A percentile compares a stretch with the other conserved stretches of the same genome.
Evolutionary conservation across 139 green algal species (phyloP).

Genomic region (Coccomyxa sp.): DNA sequence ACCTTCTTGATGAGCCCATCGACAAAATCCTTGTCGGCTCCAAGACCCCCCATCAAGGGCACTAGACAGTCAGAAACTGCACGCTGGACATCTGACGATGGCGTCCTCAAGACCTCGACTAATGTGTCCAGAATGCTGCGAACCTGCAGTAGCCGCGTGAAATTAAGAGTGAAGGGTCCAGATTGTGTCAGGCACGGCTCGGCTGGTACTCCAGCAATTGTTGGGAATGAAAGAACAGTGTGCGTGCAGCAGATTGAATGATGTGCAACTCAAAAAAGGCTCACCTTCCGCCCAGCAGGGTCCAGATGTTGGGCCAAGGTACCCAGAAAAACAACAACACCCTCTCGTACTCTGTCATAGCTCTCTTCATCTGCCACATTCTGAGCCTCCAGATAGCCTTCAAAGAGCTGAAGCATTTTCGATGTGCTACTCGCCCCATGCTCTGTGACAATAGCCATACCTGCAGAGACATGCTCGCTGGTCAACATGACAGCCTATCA

Average conservation of each 20-base stretch:
- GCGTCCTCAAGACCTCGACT: slow-evolving; percentile 82
- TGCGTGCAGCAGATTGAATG: no score
- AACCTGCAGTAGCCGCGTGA: slow-evolving; percentile 21
- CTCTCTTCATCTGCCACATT: slow-evolving; percentile 37
- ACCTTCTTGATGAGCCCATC: slow-evolving; percentile 45
- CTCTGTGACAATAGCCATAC: slow-evolving; percentile 71
- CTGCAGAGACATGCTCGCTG: slow-evolving; percentile 4
- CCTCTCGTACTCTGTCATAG: slow-evolving; percentile 85
- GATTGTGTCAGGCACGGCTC: no score
- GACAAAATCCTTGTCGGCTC: slow-evolving; percentile 39
- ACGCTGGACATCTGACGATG: slow-evolving; percentile 86
- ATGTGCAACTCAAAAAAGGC: neutral
- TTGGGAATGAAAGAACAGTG: no score
- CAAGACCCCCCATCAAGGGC: slow-evolving; percentile 68
- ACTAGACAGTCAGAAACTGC: slow-evolving; percentile 82
- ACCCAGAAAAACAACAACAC: slow-evolving; percentile 89
- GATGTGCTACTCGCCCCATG: slow-evolving; percentile 51
- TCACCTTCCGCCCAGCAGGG: slow-evolving; percentile 57
- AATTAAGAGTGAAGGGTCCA: no score
- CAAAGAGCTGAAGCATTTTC: slow-evolving; percentile 85
- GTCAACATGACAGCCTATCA: neutral
- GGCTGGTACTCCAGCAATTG: no score
- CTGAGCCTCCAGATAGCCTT: slow-evolving; percentile 71
- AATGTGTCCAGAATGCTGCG: slow-evolving; percentile 52
- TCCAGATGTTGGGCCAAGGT: slow-evolving; percentile 79